phyloP scores from a whole-genome alignment of 768 basidiomycete species.

The Phaeotremella fagi region DNA sequence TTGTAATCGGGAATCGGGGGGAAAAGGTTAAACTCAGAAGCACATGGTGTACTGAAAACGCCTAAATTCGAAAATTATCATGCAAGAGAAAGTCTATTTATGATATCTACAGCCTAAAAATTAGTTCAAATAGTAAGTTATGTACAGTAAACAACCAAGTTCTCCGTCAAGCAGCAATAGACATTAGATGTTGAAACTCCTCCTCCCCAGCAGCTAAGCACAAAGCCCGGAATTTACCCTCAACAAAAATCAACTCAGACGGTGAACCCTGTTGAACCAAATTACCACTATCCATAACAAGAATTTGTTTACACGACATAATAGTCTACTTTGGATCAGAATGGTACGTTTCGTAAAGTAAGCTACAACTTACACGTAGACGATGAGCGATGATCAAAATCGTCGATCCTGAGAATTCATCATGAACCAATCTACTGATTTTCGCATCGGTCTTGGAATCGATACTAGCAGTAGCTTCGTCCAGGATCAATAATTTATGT shows the following conservation, averaged over 20 bases:
- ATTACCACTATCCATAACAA: conserved; percentile 41
- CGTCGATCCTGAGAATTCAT: conserved; percentile 32
- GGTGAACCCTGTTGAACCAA: conserved; percentile 36
- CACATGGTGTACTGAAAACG: no score
- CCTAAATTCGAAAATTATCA: no score
- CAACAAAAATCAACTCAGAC: conserved; percentile 23
- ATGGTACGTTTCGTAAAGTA: no score
- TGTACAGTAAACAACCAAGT: no score
- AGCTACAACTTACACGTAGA: conserved; percentile 7
- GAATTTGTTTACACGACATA: conserved; percentile 42
- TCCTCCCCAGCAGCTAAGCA: conserved; percentile 33
- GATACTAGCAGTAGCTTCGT: conserved; percentile 43
- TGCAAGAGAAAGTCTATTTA: no score
- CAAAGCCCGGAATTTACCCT: conserved; percentile 29
- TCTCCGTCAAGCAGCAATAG: no score
- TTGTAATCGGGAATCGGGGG: no score
- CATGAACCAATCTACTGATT: conserved; percentile 36
- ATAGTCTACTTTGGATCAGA: conserved; percentile 28
- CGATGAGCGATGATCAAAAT: conserved; percentile 45
- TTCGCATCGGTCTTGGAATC: conserved; percentile 39
- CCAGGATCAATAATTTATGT: conserved; percentile 38
- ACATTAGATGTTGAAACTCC: conserved; percentile 27
- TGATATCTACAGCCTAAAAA: no score
- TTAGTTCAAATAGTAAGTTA: no score
- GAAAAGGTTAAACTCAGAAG: no score